These are phyloP conservation scores for Colletotrichum liaoningense DNA, from an alignment of 2,329 filamentous ascomycete species.

Conservation along the genomic window DNA sequence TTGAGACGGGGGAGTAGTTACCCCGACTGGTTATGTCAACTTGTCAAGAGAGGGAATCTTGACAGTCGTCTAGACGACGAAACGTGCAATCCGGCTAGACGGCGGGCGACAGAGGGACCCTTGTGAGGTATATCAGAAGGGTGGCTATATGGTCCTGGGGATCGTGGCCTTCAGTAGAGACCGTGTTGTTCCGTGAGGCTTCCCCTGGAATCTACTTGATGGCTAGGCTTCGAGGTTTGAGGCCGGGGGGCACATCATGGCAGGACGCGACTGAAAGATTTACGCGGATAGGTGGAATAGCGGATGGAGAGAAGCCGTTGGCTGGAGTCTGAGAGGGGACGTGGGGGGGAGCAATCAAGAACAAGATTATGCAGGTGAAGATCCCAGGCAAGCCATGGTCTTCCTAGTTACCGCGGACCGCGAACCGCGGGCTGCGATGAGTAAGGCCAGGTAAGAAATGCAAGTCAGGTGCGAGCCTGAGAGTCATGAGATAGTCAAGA, in stretches of 20 bases:
- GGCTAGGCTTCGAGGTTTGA: background rate
- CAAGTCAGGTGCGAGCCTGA: background rate
- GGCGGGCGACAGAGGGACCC: conserved; percentile 7
- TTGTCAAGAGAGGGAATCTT: no score
- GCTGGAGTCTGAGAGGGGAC: no score
- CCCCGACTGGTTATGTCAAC: background rate
- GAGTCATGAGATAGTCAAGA: background rate
- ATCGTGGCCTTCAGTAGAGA: conserved; percentile 1
- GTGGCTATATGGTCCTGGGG: background rate
- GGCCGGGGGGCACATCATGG: no score
- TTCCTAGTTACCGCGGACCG: background rate
- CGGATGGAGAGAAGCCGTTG: background rate
- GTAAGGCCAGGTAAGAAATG: background rate
- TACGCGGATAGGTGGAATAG: conserved; percentile 1
- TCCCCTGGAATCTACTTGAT: background rate
- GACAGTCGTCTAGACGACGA: background rate
- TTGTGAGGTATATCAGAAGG: conserved; percentile 14
- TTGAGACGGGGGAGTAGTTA: background rate
- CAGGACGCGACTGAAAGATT: conserved; percentile 1
- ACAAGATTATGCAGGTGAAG: background rate
- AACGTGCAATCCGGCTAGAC: conserved; percentile 7
- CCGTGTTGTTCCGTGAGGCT: background rate
- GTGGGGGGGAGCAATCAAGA: background rate
- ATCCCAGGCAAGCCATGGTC: background rate
- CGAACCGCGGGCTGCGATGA: background rate